Evolutionary conservation across 2,329 filamentous ascomycete species (phyloP).

Genomic region (Diaporthe vexans): DNA sequence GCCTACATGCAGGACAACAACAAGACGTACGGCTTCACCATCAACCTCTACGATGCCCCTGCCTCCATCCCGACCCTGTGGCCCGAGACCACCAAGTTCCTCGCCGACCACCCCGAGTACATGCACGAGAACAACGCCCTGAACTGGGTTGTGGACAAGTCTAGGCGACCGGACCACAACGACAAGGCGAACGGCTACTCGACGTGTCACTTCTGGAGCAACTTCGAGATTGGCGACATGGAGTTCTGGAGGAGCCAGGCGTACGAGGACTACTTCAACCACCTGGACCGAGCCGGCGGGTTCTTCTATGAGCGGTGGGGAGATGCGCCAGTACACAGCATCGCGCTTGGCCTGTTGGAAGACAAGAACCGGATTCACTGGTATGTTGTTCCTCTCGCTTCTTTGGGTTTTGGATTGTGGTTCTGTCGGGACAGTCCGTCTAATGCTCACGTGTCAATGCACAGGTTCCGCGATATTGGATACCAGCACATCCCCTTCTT

Average conservation of each 20-base stretch:
- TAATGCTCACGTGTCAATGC: conserved; percentile 20
- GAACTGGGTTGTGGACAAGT: conserved; percentile 86
- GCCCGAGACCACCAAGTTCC: conserved; percentile 95
- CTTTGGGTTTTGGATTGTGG: not conserved
- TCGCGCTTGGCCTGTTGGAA: conserved; percentile 92
- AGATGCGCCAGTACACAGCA: conserved; percentile 96
- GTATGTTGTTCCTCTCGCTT: conserved; percentile 66
- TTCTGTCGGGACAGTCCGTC: not conserved
- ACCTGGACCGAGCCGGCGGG: conserved; percentile 91
- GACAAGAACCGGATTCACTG: conserved; percentile 93
- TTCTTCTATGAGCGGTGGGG: conserved; percentile 99
- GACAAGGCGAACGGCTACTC: conserved; percentile 90
- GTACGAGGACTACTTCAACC: conserved; percentile 97
- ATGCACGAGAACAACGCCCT: conserved; percentile 87
- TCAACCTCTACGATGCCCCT: conserved; percentile 95
- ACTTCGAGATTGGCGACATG: conserved; percentile 97
- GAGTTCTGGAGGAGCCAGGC: conserved; percentile 90
- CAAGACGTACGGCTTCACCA: conserved; percentile 99
- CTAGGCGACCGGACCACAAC: conserved; percentile 83
- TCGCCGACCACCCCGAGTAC: conserved; percentile 86
- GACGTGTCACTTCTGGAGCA: conserved; percentile 99
- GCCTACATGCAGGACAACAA: conserved; percentile 98
- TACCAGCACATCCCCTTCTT: conserved; percentile 99
- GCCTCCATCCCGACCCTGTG: conserved; percentile 89
- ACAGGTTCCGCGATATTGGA: conserved; percentile 98